These are phyloP conservation scores for Cystofilobasidium bisporidii DNA, from an alignment of 768 basidiomycete genomes.

Conservation along the genomic window DNA sequence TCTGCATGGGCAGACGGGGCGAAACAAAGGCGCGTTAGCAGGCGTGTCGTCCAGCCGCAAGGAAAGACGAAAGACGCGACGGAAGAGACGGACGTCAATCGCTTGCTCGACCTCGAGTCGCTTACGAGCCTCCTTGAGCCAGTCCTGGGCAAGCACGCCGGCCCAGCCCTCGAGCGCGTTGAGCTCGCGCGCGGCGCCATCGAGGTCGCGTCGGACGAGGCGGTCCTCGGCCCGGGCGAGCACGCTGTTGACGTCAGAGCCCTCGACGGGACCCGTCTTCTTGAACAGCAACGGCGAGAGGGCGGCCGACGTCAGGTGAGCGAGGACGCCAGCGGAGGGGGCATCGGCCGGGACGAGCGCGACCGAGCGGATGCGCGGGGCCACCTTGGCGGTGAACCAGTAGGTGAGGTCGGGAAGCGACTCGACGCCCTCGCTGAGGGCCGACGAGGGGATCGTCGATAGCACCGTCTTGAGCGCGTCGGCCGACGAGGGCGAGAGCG, in stretches of 20 bases:
- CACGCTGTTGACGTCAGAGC: conserved; percentile 75
- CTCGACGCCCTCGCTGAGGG: conserved; percentile 50
- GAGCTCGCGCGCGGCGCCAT: conserved; percentile 73
- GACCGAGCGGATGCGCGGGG: conserved; percentile 74
- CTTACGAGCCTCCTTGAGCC: conserved; percentile 79
- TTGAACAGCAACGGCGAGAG: conserved; percentile 67
- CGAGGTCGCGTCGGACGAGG: conserved; percentile 85
- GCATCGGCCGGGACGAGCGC: conserved; percentile 74
- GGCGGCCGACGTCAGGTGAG: conserved; percentile 70
- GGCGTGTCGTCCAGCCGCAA: background rate
- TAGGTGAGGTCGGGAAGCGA: conserved; percentile 77
- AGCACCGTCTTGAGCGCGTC: conserved; percentile 64
- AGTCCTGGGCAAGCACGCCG: conserved; percentile 55
- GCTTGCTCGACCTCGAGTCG: conserved; percentile 87
- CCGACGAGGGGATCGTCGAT: conserved; percentile 45
- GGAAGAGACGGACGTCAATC: conserved; percentile 54
- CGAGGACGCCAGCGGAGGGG: conserved; percentile 60
- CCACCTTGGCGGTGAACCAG: conserved; percentile 81
- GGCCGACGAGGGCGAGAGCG: conserved; percentile 59
- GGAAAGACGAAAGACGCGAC: background rate
- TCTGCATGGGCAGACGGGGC: conserved; percentile 43
- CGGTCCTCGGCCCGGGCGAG: conserved; percentile 80
- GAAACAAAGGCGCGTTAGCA: background rate
- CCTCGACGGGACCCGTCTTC: conserved; percentile 63
- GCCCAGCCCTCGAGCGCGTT: conserved; percentile 75